Conservation (phyloP, 2,329 filamentous ascomycete genomes). For the Venturia asperata region DNA sequence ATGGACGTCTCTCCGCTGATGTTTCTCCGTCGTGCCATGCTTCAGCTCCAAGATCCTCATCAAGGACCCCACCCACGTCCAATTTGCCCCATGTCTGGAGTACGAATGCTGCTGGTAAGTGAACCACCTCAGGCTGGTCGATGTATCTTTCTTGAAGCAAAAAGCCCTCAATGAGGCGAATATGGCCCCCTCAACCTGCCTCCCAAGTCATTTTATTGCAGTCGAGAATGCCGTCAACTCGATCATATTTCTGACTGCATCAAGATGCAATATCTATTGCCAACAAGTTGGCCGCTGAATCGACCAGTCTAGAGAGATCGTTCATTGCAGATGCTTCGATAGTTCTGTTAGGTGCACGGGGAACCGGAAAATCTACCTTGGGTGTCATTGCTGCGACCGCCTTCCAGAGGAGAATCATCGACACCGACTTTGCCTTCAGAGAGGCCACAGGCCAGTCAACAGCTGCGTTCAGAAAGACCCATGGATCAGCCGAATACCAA, state of each 20-base stretch:
- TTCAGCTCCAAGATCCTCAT: background rate
- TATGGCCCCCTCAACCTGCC: background rate
- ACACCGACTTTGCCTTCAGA: slow-evolving; percentile 62
- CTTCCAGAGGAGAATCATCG: slow-evolving; percentile 60
- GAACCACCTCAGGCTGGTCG: background rate
- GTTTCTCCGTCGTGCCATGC: background rate
- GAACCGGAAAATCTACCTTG: slow-evolving; percentile 68
- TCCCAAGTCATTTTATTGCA: background rate
- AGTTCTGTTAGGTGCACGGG: slow-evolving; percentile 64
- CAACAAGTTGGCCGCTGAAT: background rate
- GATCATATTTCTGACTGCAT: background rate
- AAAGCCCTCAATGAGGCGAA: background rate
- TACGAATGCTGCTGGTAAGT: background rate
- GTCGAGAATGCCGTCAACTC: background rate
- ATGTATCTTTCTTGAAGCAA: background rate
- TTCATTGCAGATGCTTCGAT: slow-evolving; percentile 62
- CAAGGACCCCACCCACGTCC: background rate
- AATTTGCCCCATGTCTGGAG: background rate
- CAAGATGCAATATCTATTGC: background rate
- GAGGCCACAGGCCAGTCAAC: slow-evolving; percentile 56
- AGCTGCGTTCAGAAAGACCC: slow-evolving; percentile 54
- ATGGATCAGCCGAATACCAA: slow-evolving; percentile 57
- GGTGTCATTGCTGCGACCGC: slow-evolving; percentile 68
- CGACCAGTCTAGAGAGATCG: slow-evolving; percentile 23
- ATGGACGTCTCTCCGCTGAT: background rate